Evolutionary conservation across 192 early-diverging fungal genomes (phyloP), one percentile per base, ranked within the genome.

Genomic region (Helicostylum pulchrum): DNA sequence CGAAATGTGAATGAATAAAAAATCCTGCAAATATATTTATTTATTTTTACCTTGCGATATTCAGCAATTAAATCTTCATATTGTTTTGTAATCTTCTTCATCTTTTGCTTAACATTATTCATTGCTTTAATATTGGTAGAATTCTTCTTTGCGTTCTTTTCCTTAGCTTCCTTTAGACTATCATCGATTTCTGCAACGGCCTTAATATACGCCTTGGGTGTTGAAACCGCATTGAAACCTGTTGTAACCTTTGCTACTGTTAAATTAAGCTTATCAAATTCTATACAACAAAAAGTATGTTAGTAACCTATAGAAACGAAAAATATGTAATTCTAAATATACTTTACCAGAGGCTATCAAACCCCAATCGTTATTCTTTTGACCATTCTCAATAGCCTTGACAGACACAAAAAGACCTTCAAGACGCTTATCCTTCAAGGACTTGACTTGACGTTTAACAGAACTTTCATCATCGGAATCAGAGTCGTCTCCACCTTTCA

Each of bases 361-460:
- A 50, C 85, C 87, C 95, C 95, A 98, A 74, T 95, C 92, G 73
- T 92, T 89, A 61, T 90, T 93, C 72, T 95, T 93, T 72, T 83
- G 71, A 2, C 84, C 85, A 66, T 90, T 91, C 36, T 88, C 78
- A 51, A 94, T 78, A 2, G 80, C 67, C 61, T 81, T 83, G 47
- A 84, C 78, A 44, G 85, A 71, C 30, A 53, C 61, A 36, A 88
- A 79, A 72, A 96, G 78, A 71, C 96, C 93, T 12, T 96, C 89
- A 60, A 87, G 81, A 45, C 90, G 87, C 82, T 95, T 97, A 76
- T 92, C 90, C 68, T 89, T 90, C 62, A 81, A 83, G 42, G 87
- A 91, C 68, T 86, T 86, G 15, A 94, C 88, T 53, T 87, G 80
- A 26, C 87, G 80, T 78, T 87, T 90, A 34, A 72, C 78, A 31